A percentile compares a stretch with the other conserved stretches of the same genome.
Conservation (phyloP, 2,329 filamentous ascomycete species). For the Ceratocystis smalleyi region DNA sequence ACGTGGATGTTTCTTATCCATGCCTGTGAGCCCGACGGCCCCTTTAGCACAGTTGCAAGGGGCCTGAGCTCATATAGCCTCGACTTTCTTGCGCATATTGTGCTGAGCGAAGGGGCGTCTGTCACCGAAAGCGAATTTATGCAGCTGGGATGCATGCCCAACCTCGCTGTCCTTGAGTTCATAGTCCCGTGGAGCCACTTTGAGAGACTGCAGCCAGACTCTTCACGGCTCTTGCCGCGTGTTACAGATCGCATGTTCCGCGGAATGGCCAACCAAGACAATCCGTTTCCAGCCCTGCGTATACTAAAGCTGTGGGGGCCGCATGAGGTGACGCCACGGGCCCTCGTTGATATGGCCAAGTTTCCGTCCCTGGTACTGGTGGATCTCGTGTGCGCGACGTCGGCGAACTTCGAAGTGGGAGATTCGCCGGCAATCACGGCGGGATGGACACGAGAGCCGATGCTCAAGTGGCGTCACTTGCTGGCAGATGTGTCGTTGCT, state of each 20-base stretch:
- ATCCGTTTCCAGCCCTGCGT: conserved; percentile 33
- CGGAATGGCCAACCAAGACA: conserved; percentile 29
- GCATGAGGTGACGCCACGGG: conserved; percentile 26
- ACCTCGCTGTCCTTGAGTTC: conserved; percentile 34
- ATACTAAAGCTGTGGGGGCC: conserved; percentile 32
- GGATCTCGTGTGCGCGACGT: conserved; percentile 20
- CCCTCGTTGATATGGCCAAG: conserved; percentile 27
- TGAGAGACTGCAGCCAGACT: conserved; percentile 18
- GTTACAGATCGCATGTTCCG: conserved; percentile 32
- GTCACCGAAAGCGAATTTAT: conserved; percentile 29
- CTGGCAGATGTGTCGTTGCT: background rate
- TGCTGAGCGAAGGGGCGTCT: conserved; percentile 25
- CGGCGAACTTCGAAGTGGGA: background rate
- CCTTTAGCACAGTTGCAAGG: background rate
- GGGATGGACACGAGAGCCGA: background rate
- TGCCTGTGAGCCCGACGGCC: conserved; percentile 4
- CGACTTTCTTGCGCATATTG: conserved; percentile 29
- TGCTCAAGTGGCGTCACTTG: background rate
- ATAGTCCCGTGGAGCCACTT: conserved; percentile 23
- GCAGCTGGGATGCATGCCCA: conserved; percentile 28
- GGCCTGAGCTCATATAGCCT: conserved; percentile 20
- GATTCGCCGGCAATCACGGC: background rate
- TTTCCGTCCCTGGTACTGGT: conserved; percentile 33
- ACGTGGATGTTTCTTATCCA: conserved; percentile 10
- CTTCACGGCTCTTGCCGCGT: conserved; percentile 23